phyloP scores from a whole-genome alignment of 148 eudicot genomes.

The Nepenthes mirabilis region DNA sequence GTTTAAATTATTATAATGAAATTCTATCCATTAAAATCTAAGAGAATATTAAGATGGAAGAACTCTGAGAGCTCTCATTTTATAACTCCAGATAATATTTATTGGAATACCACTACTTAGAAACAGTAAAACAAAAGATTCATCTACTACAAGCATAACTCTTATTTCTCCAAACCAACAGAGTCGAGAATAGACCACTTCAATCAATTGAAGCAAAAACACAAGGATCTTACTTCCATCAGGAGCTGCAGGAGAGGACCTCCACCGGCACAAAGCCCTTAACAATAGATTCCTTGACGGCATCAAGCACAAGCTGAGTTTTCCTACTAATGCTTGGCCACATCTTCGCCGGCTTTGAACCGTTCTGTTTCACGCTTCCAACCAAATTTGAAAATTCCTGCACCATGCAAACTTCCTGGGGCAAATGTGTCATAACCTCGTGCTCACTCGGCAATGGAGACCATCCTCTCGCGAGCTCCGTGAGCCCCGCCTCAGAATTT shows the following conservation, averaged over 20 bases:
- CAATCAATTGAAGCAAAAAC: no score
- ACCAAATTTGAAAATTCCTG: slow-evolving; percentile 36
- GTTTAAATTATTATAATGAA: no score
- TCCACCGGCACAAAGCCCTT: slow-evolving; percentile 33
- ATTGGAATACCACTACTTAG: no score
- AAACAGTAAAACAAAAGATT: no score
- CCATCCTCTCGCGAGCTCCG: slow-evolving; percentile 29
- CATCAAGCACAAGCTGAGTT: slow-evolving; percentile 46
- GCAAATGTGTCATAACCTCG: slow-evolving; percentile 21
- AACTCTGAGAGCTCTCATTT: no score
- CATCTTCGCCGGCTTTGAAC: slow-evolving; percentile 26
- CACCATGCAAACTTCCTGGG: slow-evolving; percentile 53
- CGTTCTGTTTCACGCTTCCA: slow-evolving; percentile 17
- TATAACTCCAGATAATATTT: no score
- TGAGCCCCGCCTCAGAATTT: slow-evolving; percentile 15
- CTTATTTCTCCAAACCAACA: no score
- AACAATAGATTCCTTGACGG: slow-evolving; percentile 35
- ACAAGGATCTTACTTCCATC: background rate
- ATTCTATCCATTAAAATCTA: no score
- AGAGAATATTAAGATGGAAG: no score
- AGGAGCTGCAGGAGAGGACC: slow-evolving; percentile 5
- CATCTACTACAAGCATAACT: no score
- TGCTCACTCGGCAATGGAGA: slow-evolving; percentile 24
- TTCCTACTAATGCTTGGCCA: slow-evolving; percentile 39
- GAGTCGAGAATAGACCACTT: no score